These are phyloP conservation scores for Plasmodium knowlesi DNA, from an alignment of 169 alveolate genomes.

Conservation along the genomic window DNA sequence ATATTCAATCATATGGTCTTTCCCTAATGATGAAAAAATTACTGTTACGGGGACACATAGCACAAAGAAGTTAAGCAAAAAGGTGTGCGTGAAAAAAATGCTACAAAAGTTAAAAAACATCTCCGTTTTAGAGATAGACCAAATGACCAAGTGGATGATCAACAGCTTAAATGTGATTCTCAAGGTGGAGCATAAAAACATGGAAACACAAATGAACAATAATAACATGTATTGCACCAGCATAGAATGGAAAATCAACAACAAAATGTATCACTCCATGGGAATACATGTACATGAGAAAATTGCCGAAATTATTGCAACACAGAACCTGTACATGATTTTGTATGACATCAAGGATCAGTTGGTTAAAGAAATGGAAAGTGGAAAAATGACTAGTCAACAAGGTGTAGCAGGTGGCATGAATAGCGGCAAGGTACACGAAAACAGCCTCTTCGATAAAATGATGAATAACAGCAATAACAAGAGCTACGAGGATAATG, in stretches of 20 bases:
- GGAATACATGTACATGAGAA: slow-evolving; percentile 61
- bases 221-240: slow-evolving; percentile 37
- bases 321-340: slow-evolving; percentile 45
- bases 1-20: slow-evolving; percentile 61
- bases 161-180: slow-evolving; percentile 58
- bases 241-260: slow-evolving; percentile 70
- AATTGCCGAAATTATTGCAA: slow-evolving; percentile 61
- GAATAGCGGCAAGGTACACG: background rate
- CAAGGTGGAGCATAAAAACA: slow-evolving; percentile 55
- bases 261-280: slow-evolving; percentile 58
- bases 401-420: background rate
- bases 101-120: slow-evolving; percentile 70
- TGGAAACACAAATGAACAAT: slow-evolving; percentile 49
- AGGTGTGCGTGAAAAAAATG: slow-evolving; percentile 70
- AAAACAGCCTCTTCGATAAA: slow-evolving; percentile 10
- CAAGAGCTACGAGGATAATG: background rate
- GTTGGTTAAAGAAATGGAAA: slow-evolving; percentile 39
- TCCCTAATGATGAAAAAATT: slow-evolving; percentile 61
- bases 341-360: slow-evolving; percentile 65
- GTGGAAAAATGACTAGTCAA: slow-evolving; percentile 1
- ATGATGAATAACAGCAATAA: slow-evolving; percentile 12
- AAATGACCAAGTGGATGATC: slow-evolving; percentile 76
- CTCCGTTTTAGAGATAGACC: slow-evolving; percentile 70
- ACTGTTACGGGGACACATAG: slow-evolving; percentile 52
- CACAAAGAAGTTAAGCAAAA: slow-evolving; percentile 70